Evolutionary conservation across 441 rosid genomes (phyloP), one percentile per base, ranked within the genome.

Genomic region (Bocquillonia castaneifolia): DNA sequence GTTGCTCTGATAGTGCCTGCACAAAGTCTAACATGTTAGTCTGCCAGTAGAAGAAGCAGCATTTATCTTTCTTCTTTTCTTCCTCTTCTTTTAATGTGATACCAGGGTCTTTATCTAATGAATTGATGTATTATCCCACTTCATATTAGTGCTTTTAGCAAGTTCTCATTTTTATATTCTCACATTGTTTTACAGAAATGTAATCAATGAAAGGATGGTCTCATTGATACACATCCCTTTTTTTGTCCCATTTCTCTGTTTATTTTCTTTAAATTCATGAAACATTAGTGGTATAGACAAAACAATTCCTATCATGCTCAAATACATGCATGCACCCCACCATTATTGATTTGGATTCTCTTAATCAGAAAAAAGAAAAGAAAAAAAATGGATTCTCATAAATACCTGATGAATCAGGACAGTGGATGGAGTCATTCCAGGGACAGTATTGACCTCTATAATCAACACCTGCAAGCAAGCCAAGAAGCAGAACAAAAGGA

Each of bases 341-440:
- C 13, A 31, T n/a, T n/a, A n/a, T 37, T 9, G 40, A 3, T 9
- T 36, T 4, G 47, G 34, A 63, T 60, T 51, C n/a, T n/a, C n/a
- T n/a, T n/a, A n/a, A n/a, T n/a, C n/a, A n/a, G n/a, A n/a, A n/a
- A n/a, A n/a, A n/a, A n/a, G n/a, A n/a, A n/a, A n/a, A n/a, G n/a
- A n/a, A n/a, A n/a, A n/a, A n/a, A n/a, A n/a, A n/a, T 23, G 6
- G 32, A 36, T 62, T 56, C 1, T 45, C 39, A 65, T 52, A 42
- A 12, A 69, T 76, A 93, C 99, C 96, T 89, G 96, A 77, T 91
- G 99, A 79, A 93, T 89, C 79, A 91, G 72, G 61, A 93, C 97
- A 6, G 97, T 93, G 42, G 99, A 93, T 39, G 96, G 97, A 72
- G 97, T 88, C 71, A 91, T 93, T 79, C 99, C 99, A 0, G 95